Conservation (phyloP, 305 asterid genomes). For the Fraxinus nigra region DNA sequence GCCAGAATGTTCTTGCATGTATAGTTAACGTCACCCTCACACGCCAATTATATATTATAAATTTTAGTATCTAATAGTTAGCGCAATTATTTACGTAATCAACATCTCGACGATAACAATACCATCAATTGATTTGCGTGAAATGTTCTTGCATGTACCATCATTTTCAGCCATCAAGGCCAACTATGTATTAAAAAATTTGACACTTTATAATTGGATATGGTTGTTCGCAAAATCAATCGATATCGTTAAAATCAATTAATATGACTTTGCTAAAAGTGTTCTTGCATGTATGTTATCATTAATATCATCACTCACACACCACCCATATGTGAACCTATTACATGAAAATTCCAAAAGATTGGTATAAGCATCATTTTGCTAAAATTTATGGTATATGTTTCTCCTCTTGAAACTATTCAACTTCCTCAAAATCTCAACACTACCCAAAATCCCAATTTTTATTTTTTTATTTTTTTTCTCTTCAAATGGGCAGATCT, state of each 20-base stretch:
- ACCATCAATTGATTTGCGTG: background rate
- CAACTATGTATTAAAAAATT: background rate
- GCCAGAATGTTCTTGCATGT: background rate
- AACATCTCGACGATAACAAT: background rate
- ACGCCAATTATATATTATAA: background rate
- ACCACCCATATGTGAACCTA: slow-evolving; percentile 25
- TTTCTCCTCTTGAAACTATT: slow-evolving; percentile 23
- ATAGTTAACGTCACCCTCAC: background rate
- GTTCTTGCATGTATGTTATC: background rate
- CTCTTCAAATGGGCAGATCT: slow-evolving; percentile 30
- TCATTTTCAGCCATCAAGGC: background rate
- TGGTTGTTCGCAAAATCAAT: background rate
- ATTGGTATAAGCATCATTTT: slow-evolving; percentile 92
- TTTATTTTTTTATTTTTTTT: background rate
- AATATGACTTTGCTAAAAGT: background rate
- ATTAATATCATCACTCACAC: background rate
- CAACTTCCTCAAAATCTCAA: slow-evolving; percentile 17
- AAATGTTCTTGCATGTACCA: background rate
- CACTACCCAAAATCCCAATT: slow-evolving; percentile 20
- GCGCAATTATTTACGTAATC: background rate
- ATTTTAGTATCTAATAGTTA: background rate
- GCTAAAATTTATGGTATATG: slow-evolving; percentile 26
- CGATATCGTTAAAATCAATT: background rate
- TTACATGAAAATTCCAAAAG: slow-evolving; percentile 75
- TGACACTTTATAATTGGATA: background rate